Percentiles rank a stretch among this genome's conserved stretches.
phyloP scores from a whole-genome alignment of 352 stramenopile species.

The Phytophthora constricta region DNA sequence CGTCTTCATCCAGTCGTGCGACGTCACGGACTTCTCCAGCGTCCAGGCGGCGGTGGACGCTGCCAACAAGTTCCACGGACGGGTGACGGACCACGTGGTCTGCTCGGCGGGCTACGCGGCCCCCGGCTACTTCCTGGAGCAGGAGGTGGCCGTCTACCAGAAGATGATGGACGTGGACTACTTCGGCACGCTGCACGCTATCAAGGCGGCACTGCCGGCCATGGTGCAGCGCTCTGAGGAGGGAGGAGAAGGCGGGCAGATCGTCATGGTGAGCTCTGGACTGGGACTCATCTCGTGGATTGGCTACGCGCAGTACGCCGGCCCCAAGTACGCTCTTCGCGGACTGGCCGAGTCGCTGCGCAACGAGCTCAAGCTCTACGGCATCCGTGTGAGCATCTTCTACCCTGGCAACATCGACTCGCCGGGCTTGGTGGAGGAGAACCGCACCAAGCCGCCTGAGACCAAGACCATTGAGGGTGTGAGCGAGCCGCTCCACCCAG shows the following conservation, averaged over 20 bases:
- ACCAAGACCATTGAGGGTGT: constrained; percentile 79
- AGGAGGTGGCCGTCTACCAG: constrained; percentile 72
- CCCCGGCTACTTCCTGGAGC: constrained; percentile 80
- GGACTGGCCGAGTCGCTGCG: constrained; percentile 79
- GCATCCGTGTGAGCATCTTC: constrained; percentile 76
- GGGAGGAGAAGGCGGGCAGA: constrained; percentile 58
- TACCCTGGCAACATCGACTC: constrained; percentile 89
- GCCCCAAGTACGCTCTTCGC: constrained; percentile 85
- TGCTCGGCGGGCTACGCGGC: constrained; percentile 67
- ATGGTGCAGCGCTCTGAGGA: constrained; percentile 78
- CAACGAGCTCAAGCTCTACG: constrained; percentile 80
- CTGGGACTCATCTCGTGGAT: constrained; percentile 81
- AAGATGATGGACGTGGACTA: constrained; percentile 91
- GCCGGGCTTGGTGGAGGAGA: constrained; percentile 75
- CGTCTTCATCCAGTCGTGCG: constrained; percentile 78
- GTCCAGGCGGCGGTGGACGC: constrained; percentile 68
- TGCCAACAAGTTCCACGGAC: constrained; percentile 73
- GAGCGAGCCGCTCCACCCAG: constrained; percentile 52
- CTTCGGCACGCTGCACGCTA: constrained; percentile 79
- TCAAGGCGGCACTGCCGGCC: constrained; percentile 81
- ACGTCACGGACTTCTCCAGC: constrained; percentile 69
- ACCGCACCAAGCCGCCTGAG: constrained; percentile 75
- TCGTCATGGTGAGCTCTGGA: constrained; percentile 79
- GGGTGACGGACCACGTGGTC: constrained; percentile 73
- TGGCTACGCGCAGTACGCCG: constrained; percentile 82